phyloP scores from a whole-genome alignment of 495 filamentous ascomycete genomes.

The Aspergillus panamensis region DNA sequence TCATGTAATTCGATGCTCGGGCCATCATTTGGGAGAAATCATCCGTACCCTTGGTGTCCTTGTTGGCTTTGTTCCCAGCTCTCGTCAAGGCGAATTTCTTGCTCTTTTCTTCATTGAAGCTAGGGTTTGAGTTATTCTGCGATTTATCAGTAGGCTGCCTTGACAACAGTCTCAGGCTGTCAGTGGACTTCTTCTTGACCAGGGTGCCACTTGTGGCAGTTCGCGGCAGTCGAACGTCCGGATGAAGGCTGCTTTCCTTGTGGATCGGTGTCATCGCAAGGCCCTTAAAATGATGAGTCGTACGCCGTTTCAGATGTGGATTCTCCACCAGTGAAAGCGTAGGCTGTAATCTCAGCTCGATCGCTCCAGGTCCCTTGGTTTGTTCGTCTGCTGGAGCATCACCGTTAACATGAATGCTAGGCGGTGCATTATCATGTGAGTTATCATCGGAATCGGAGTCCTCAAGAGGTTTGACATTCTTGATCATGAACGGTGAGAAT shows the following conservation, averaged over 20 bases:
- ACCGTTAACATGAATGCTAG: slow-evolving; percentile 28
- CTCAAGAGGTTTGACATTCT: slow-evolving; percentile 61
- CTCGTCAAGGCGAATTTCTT: slow-evolving; percentile 56
- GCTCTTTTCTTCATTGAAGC: slow-evolving; percentile 51
- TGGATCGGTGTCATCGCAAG: slow-evolving; percentile 39
- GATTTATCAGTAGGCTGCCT: slow-evolving; percentile 46
- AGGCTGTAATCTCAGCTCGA: slow-evolving; percentile 74
- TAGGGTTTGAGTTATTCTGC: slow-evolving; percentile 45
- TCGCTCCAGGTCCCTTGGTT: slow-evolving; percentile 58
- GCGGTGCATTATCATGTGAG: slow-evolving; percentile 28
- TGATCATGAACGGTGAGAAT: slow-evolving; percentile 79
- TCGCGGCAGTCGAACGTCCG: slow-evolving; percentile 23
- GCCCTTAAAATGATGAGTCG: slow-evolving; percentile 45
- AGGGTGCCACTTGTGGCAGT: slow-evolving; percentile 35
- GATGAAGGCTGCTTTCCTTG: slow-evolving; percentile 35
- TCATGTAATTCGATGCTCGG: slow-evolving; percentile 95
- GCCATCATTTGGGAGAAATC: slow-evolving; percentile 98
- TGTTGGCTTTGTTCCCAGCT: slow-evolving; percentile 42
- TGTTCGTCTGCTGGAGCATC: slow-evolving; percentile 37
- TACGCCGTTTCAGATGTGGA: slow-evolving; percentile 29
- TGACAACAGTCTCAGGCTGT: slow-evolving; percentile 57
- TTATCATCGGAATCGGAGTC: slow-evolving; percentile 54
- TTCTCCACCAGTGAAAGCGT: slow-evolving; percentile 63
- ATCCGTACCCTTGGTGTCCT: slow-evolving; percentile 63
- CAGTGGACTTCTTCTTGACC: slow-evolving; percentile 62